Evolutionary conservation across 768 basidiomycete genomes (phyloP).

Genomic region (Mycena epipterygia): DNA sequence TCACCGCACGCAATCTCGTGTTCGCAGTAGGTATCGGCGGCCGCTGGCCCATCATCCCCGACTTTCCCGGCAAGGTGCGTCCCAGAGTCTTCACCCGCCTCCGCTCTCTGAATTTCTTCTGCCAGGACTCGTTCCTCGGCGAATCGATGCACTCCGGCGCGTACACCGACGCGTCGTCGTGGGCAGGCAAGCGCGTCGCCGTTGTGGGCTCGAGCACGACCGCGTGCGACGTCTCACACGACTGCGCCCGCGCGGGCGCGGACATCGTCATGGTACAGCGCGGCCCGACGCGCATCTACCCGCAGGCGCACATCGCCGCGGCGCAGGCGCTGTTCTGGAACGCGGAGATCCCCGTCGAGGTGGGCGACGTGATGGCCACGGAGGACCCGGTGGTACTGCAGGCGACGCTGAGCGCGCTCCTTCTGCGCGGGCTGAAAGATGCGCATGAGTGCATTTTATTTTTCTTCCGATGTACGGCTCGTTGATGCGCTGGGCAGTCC

Average conservation of each 20-base stretch:
- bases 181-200: conserved; percentile 65
- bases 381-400: conserved; percentile 31
- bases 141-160: conserved; percentile 59
- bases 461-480: background rate
- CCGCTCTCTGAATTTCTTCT: background rate
- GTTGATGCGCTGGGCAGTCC: conserved; percentile 19
- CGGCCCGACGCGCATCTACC: conserved; percentile 51
- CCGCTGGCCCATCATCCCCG: conserved; percentile 25
- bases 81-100: background rate
- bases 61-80: conserved; percentile 31
- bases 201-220: conserved; percentile 64
- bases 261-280: conserved; percentile 54
- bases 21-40: conserved; percentile 40
- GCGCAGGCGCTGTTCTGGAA: conserved; percentile 27
- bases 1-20: conserved; percentile 44
- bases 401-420: conserved; percentile 14
- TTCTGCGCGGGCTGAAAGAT: conserved; percentile 11
- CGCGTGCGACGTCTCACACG: conserved; percentile 33
- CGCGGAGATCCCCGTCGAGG: conserved; percentile 23
- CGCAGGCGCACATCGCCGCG: conserved; percentile 13
- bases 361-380: conserved; percentile 28
- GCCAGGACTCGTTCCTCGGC: conserved; percentile 62
- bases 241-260: conserved; percentile 26
- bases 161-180: conserved; percentile 56
- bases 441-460: conserved; percentile 12